Conservation (phyloP, 257 asterid genomes). For the Jacaranda copaia region DNA sequence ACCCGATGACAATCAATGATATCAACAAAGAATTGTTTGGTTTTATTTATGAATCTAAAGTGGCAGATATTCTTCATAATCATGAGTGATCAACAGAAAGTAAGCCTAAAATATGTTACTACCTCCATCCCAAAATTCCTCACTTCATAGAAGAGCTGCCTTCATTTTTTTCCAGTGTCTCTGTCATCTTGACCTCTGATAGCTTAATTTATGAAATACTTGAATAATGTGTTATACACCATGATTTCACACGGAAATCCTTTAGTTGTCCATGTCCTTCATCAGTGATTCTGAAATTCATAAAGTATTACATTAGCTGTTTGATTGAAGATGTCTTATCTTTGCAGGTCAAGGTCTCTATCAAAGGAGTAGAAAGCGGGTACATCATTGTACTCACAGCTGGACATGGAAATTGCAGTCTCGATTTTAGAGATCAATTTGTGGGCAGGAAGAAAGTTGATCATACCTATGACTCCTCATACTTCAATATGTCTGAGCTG, state of each 20-base stretch:
- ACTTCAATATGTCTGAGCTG: slow-evolving; percentile 35
- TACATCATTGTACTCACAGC: slow-evolving; percentile 56
- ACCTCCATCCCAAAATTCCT: no score
- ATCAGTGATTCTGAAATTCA: not conserved
- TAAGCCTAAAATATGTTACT: no score
- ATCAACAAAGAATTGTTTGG: no score
- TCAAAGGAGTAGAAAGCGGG: slow-evolving; percentile 49
- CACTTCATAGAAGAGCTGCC: not conserved
- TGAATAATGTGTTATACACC: not conserved
- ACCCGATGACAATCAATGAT: no score
- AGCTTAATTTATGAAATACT: not conserved
- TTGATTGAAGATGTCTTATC: slow-evolving; percentile 21
- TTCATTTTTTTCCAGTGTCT: not conserved
- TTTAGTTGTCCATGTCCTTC: slow-evolving; percentile 8
- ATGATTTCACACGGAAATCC: not conserved
- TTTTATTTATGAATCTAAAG: no score
- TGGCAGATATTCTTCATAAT: no score
- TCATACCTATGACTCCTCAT: slow-evolving; percentile 41
- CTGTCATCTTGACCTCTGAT: not conserved
- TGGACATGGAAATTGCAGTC: slow-evolving; percentile 66
- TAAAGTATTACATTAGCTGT: not conserved
- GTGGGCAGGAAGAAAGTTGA: slow-evolving; percentile 41
- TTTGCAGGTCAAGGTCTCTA: slow-evolving; percentile 70
- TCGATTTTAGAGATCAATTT: slow-evolving; percentile 61
- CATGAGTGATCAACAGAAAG: no score